Conservation (phyloP, 371 early-diverging fungal species). For the Mucor saturninus region DNA sequence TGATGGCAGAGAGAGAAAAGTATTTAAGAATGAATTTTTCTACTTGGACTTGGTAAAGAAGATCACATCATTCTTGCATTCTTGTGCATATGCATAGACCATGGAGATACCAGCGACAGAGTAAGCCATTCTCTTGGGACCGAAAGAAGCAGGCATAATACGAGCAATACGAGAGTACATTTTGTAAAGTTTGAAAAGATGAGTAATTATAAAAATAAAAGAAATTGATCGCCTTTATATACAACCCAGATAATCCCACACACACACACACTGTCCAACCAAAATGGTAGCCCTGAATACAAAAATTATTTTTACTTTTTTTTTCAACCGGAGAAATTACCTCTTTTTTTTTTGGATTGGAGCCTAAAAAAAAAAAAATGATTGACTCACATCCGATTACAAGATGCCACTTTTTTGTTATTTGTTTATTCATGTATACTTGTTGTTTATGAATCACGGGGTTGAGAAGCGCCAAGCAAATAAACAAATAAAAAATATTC, state of each 20-base stretch:
- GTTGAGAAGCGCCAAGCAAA: not conserved
- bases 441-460: not conserved
- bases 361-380: not conserved
- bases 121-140: conserved; percentile 24
- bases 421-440: not conserved
- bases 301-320: conserved; percentile 1
- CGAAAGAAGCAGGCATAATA: conserved; percentile 23
- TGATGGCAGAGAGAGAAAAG: not conserved
- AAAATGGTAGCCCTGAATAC: conserved; percentile 5
- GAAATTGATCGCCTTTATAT: conserved; percentile 11
- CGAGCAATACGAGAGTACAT: conserved; percentile 35
- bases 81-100: conserved; percentile 39
- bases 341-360: not conserved
- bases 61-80: conserved; percentile 56
- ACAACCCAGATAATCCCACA: not conserved
- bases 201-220: not conserved
- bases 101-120: conserved; percentile 28
- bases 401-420: not conserved
- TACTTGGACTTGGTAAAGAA: conserved; percentile 43
- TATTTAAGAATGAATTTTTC: conserved; percentile 2
- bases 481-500: conserved; percentile 1
- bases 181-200: not conserved
- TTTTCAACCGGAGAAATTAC: not conserved
- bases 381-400: not conserved
- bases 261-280: no score